Evolutionary conservation across 2,329 filamentous ascomycete genomes (phyloP).

Genomic region (Botrytis squamosa): DNA sequence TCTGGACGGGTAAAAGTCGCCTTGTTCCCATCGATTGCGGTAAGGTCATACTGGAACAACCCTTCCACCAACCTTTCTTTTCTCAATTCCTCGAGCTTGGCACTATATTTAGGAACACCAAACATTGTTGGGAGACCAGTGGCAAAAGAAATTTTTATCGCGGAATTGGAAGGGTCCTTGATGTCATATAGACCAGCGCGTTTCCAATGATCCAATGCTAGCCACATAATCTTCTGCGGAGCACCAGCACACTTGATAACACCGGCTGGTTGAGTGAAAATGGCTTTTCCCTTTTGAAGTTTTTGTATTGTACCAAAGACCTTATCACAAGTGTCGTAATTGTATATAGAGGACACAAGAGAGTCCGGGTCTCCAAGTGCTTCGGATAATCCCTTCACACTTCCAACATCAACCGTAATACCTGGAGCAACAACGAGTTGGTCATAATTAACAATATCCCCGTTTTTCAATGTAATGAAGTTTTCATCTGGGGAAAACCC

Average conservation of each 20-base stretch:
- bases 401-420: slow-evolving; percentile 51
- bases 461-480: slow-evolving; percentile 53
- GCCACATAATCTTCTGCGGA: slow-evolving; percentile 62
- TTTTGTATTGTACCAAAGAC: slow-evolving; percentile 49
- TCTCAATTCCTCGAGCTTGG: slow-evolving; percentile 52
- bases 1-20: slow-evolving; percentile 50
- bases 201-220: slow-evolving; percentile 60
- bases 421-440: slow-evolving; percentile 63
- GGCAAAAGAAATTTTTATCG: slow-evolving; percentile 54
- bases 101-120: slow-evolving; percentile 59
- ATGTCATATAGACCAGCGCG: slow-evolving; percentile 50
- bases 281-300: slow-evolving; percentile 50
- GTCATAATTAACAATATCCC: slow-evolving; percentile 59
- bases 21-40: slow-evolving; percentile 52
- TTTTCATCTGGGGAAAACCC: slow-evolving; percentile 57
- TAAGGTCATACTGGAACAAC: slow-evolving; percentile 57
- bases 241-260: slow-evolving; percentile 61
- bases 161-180: slow-evolving; percentile 41
- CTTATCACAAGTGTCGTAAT: slow-evolving; percentile 56
- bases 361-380: slow-evolving; percentile 50
- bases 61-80: slow-evolving; percentile 56
- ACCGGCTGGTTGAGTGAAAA: slow-evolving; percentile 60
- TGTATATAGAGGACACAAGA: slow-evolving; percentile 57
- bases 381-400: slow-evolving; percentile 56
- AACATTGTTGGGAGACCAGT: slow-evolving; percentile 58